phyloP scores from a whole-genome alignment of 2,329 filamentous ascomycete genomes.

The Zasmidium angulare region DNA sequence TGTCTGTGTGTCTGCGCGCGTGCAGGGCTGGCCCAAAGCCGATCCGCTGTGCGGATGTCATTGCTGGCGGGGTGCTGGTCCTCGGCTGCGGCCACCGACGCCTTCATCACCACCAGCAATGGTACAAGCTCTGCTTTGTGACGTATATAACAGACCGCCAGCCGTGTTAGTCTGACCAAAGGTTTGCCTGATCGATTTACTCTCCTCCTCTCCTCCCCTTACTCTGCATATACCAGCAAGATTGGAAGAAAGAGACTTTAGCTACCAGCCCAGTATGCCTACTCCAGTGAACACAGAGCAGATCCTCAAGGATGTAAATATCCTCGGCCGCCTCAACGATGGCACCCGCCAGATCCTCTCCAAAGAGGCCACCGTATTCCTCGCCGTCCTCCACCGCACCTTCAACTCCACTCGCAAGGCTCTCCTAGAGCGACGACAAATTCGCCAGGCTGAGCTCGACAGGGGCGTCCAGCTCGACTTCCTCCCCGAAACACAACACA shows the following conservation, averaged over 20 bases:
- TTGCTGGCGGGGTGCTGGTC: slow-evolving; percentile 12
- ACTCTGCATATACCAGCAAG: not conserved
- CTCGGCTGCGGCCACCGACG: slow-evolving; percentile 10
- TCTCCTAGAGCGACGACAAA: slow-evolving; percentile 80
- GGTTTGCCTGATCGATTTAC: not conserved
- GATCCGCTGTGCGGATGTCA: slow-evolving; percentile 3
- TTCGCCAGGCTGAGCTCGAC: slow-evolving; percentile 90
- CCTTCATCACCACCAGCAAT: not conserved
- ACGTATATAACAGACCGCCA: slow-evolving; percentile 23
- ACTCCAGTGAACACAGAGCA: slow-evolving; percentile 51
- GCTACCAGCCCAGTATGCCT: slow-evolving; percentile 18
- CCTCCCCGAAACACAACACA: slow-evolving; percentile 90
- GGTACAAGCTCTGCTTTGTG: slow-evolving; percentile 17
- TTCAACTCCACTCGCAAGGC: slow-evolving; percentile 89
- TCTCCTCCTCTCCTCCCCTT: slow-evolving; percentile 8
- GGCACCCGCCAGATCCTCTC: slow-evolving; percentile 87
- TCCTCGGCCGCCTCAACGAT: slow-evolving; percentile 77
- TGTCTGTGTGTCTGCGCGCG: not conserved
- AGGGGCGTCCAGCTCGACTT: slow-evolving; percentile 87
- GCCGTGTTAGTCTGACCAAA: slow-evolving; percentile 4
- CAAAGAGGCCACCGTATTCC: slow-evolving; percentile 85
- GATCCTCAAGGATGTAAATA: slow-evolving; percentile 83
- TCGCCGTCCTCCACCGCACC: slow-evolving; percentile 89
- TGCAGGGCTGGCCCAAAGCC: not conserved
- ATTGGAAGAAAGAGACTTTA: not conserved